Percentiles rank a stretch among this genome's conserved stretches.
Evolutionary conservation across 768 basidiomycete genomes (phyloP).

Genomic region (Boletus sp.): DNA sequence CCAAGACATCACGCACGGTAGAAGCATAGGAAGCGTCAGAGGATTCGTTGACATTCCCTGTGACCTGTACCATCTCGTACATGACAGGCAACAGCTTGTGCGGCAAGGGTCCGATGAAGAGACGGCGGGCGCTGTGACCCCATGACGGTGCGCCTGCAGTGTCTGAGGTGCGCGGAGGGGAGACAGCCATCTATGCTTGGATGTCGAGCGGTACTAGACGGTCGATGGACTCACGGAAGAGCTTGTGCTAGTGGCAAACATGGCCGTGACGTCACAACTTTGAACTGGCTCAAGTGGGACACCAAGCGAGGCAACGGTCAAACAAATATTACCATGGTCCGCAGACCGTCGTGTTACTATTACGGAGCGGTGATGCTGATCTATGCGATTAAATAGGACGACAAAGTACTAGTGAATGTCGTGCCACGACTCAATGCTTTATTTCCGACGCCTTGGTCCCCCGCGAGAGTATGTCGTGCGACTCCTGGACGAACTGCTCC

Average conservation of each 20-base stretch:
- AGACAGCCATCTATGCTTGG: conserved; percentile 9
- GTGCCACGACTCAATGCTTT: conserved; percentile 20
- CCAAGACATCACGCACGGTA: conserved; percentile 39
- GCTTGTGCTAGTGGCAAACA: neutral
- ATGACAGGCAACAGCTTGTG: conserved; percentile 48
- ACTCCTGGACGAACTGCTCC: conserved; percentile 59
- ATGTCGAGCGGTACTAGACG: neutral
- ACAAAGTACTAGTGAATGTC: conserved; percentile 5
- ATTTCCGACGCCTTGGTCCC: conserved; percentile 21
- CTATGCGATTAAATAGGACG: conserved; percentile 10
- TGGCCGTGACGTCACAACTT: conserved; percentile 25
- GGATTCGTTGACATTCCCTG: conserved; percentile 31
- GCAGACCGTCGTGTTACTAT: neutral
- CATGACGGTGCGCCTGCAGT: neutral
- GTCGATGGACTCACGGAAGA: neutral
- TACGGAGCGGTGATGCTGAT: conserved; percentile 22
- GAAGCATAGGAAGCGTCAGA: conserved; percentile 34
- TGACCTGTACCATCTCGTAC: conserved; percentile 26
- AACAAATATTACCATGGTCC: neutral
- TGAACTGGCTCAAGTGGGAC: no score
- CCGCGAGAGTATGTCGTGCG: conserved; percentile 50
- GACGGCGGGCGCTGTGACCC: conserved; percentile 40
- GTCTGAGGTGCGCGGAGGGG: neutral
- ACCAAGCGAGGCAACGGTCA: neutral
- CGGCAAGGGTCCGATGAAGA: conserved; percentile 78